A percentile compares a stretch with the other conserved stretches of the same genome.
These are phyloP conservation scores for Amauroascus verrucosus DNA, from an alignment of 2,329 filamentous ascomycete genomes.

Conservation along the genomic window DNA sequence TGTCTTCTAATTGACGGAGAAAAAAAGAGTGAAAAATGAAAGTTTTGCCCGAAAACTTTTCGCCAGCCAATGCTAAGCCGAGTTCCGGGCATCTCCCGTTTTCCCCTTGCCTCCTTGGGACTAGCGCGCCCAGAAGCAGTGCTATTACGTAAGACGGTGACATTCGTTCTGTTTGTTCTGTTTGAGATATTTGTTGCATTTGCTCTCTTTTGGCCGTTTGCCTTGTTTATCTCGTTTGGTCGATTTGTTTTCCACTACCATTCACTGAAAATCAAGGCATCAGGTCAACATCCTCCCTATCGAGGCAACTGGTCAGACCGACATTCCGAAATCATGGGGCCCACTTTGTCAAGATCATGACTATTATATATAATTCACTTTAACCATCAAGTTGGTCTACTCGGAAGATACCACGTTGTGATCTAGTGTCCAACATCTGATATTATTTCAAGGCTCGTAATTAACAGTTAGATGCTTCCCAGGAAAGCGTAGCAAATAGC, in stretches of 20 bases:
- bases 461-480: no score
- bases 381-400: no score
- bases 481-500: no score
- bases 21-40: conserved; percentile 9
- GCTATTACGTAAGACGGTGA: not conserved
- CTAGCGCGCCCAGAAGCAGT: not conserved
- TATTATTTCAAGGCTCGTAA: no score
- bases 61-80: conserved; percentile 14
- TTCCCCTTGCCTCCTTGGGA: not conserved
- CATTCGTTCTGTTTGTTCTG: not conserved
- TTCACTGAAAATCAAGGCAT: no score
- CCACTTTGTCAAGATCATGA: no score
- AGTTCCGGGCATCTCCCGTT: conserved; percentile 10
- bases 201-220: not conserved
- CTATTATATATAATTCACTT: no score
- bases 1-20: conserved; percentile 6
- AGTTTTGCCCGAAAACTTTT: conserved; percentile 15
- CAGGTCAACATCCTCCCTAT: no score
- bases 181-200: not conserved
- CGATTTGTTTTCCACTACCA: not conserved
- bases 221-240: not conserved
- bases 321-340: no score
- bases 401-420: no score
- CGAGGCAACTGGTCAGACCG: no score
- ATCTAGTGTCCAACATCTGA: no score